phyloP scores from a whole-genome alignment of 352 stramenopile species.

The Globisporangium middletonii region DNA sequence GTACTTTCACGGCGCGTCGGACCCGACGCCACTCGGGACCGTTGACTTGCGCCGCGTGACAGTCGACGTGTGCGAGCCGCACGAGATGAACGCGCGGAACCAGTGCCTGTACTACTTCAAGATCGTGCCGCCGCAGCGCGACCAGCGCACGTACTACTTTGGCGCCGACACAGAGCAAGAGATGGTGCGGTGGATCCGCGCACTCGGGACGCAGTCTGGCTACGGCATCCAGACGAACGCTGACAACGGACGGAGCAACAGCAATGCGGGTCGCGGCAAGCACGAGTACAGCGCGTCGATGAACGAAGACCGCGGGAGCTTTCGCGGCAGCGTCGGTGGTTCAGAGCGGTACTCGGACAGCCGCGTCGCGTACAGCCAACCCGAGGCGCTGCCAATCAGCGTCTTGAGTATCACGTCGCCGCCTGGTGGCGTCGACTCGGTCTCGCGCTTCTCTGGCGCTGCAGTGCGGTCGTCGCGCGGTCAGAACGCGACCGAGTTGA shows the following conservation, averaged over 20 bases:
- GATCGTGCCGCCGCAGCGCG: constrained; percentile 42
- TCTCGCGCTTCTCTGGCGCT: constrained; percentile 1
- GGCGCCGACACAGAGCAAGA: constrained; percentile 60
- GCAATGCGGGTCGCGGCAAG: background rate
- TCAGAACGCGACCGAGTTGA: constrained; percentile 10
- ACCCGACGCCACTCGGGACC: constrained; percentile 60
- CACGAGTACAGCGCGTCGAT: constrained; percentile 5
- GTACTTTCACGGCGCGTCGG: constrained; percentile 61
- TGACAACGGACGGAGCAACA: background rate
- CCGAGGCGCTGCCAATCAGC: constrained; percentile 4
- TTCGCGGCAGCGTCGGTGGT: background rate
- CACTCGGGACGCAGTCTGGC: constrained; percentile 42
- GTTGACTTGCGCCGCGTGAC: constrained; percentile 53
- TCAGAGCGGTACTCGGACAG: constrained; percentile 15
- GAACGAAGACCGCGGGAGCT: background rate
- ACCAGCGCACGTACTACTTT: constrained; percentile 70
- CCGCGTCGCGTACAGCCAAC: constrained; percentile 13
- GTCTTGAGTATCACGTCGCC: constrained; percentile 4
- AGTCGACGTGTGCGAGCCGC: constrained; percentile 47
- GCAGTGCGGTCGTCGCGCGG: constrained; percentile 2
- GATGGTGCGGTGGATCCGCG: constrained; percentile 66
- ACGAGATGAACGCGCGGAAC: constrained; percentile 59
- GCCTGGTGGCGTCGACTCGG: background rate
- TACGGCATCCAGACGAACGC: constrained; percentile 11
- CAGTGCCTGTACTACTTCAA: constrained; percentile 67